Evolutionary conservation across 352 stramenopile genomes (phyloP), one percentile per base, ranked within the genome.

Genomic region (Phytophthora ramorum): DNA sequence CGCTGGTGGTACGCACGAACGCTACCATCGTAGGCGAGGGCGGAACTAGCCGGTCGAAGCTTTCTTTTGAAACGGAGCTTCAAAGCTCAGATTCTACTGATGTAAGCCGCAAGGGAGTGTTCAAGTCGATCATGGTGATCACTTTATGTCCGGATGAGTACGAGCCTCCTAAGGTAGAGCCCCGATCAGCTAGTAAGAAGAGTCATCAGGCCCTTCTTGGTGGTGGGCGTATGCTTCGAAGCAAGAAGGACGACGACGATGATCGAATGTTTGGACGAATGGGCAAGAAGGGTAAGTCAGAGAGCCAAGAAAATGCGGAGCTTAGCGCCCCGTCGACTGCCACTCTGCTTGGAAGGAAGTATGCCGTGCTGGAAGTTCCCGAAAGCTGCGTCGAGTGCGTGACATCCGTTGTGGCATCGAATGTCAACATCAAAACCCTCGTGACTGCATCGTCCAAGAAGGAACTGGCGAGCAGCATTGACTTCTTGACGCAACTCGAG

Each of bases 401-500:
- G 7, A 91, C 85, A 24, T 81, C 64, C 0, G 24, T 81, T 14
- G 60, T 78, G 22, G 73, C 74, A 3, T 71, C 62, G 2, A 64
- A 7, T 16, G 66, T 95, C 2, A 91, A 95, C 45, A 79, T 76
- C 10, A 90, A 89, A 64, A 76, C 80, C 7, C 73, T 96, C 4
- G 74, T 92, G 7, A 53, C 75, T 13, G 75, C 69, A 0, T 91
- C 79, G 19, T 92, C 84, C 0, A 89, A 82, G 70, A 92, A 89
- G 26, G 87, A 94, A 48, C 73, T 96, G 4, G 85, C 81, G 6
- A 88, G 74, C 30, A 79, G 73, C 14, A 78, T 96, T 48, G 78
- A 89, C 58, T 83, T 88, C 28, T 60, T 98, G 10, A 53, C 66
- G 5, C 82, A 93, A 54, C 70, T 98, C 9, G 89, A 97, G 41